Evolutionary conservation across 2,329 filamentous ascomycete species (phyloP).

Genomic region (Sordariomycetes sp.): DNA sequence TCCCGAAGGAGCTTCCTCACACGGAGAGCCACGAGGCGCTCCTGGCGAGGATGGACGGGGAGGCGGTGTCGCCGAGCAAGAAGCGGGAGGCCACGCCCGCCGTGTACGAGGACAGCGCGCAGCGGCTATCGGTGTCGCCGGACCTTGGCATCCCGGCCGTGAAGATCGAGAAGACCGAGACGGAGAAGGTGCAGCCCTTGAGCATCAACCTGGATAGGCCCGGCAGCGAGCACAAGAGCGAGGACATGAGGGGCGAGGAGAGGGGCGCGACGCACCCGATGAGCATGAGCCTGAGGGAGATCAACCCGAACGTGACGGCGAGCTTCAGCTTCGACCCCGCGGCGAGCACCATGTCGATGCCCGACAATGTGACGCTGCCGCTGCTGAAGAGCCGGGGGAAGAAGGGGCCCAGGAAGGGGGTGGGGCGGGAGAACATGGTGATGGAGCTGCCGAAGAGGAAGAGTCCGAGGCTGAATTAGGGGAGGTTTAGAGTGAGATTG

Average conservation of each 20-base stretch:
- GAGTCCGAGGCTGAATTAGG: conserved; percentile 33
- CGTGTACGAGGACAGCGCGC: background rate
- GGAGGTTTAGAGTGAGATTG: background rate
- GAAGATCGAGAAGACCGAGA: conserved; percentile 1
- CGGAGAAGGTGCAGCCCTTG: background rate
- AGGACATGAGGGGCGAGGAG: conserved; percentile 6
- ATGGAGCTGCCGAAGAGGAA: conserved; percentile 38
- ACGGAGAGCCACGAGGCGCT: conserved; percentile 44
- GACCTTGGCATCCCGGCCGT: conserved; percentile 7
- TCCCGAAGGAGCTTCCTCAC: conserved; percentile 65
- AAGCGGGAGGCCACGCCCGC: background rate
- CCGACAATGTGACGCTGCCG: conserved; percentile 30
- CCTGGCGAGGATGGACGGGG: conserved; percentile 24
- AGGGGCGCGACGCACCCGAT: conserved; percentile 12
- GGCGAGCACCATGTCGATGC: conserved; percentile 28
- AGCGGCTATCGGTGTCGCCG: background rate
- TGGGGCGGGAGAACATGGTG: conserved; percentile 32
- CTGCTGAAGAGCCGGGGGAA: conserved; percentile 31
- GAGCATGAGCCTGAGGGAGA: conserved; percentile 40
- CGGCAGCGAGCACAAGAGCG: conserved; percentile 5
- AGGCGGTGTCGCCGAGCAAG: background rate
- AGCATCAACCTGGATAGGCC: background rate
- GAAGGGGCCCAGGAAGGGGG: conserved; percentile 21
- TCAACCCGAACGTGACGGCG: conserved; percentile 39
- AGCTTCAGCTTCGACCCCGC: conserved; percentile 31